These are phyloP conservation scores for Cucumis melo DNA, from an alignment of 306 rosid genomes.

Conservation along the genomic window DNA sequence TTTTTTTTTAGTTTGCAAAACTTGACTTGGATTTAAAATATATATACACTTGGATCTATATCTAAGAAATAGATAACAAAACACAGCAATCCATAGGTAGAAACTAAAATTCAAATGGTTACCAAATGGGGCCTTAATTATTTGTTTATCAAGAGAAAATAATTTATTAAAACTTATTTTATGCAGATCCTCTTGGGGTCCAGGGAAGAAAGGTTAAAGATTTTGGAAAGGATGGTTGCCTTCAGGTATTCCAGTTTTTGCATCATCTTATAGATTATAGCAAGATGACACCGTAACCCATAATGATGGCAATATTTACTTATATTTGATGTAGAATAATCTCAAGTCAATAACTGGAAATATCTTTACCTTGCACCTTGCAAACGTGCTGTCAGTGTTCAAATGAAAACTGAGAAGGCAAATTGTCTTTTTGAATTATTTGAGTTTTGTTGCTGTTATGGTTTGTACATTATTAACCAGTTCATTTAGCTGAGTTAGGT, in stretches of 20 bases:
- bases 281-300: background rate
- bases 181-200: conserved; percentile 74
- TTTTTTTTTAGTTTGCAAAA: background rate
- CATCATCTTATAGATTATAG: background rate
- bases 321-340: background rate
- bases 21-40: background rate
- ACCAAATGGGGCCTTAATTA: background rate
- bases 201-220: conserved; percentile 77
- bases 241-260: conserved; percentile 36
- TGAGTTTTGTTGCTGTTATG: background rate
- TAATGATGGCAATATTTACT: background rate
- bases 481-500: background rate
- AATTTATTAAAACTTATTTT: background rate
- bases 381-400: background rate
- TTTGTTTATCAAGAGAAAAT: background rate
- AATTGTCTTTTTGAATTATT: background rate
- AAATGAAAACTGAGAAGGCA: background rate
- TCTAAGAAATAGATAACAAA: background rate
- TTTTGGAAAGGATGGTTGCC: conserved; percentile 50
- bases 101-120: too few species aligned
- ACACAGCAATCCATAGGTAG: background rate
- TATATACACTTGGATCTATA: too few species aligned
- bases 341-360: background rate
- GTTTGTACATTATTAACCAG: background rate
- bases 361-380: background rate